These are phyloP conservation scores for Mortierella sp. DNA, from an alignment of 371 early-diverging fungal species.

Conservation along the genomic window DNA sequence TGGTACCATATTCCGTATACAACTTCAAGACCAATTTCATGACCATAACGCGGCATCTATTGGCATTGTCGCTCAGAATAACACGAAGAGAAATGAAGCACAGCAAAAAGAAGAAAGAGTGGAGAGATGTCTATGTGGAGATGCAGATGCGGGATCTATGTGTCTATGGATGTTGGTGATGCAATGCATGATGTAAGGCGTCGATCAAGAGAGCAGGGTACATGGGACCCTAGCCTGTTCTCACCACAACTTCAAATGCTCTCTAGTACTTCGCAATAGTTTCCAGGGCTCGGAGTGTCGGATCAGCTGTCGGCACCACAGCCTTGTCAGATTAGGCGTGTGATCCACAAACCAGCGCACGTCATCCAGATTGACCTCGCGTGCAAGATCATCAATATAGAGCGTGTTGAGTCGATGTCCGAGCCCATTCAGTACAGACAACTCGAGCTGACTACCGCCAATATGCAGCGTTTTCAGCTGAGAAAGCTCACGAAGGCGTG, in stretches of 20 bases:
- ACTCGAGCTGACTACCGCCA: conserved; percentile 45
- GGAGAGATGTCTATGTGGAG: too few species aligned
- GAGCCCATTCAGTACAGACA: conserved; percentile 38
- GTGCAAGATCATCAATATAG: conserved; percentile 35
- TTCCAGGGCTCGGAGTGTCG: conserved; percentile 52
- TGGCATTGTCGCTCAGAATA: too few species aligned
- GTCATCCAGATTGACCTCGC: conserved; percentile 46
- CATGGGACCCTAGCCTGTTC: too few species aligned
- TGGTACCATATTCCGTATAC: background rate
- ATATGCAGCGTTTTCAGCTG: conserved; percentile 46
- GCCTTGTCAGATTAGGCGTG: conserved; percentile 39
- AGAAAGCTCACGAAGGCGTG: conserved; percentile 35
- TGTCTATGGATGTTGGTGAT: background rate
- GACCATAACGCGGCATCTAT: too few species aligned
- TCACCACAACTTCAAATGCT: conserved; percentile 42
- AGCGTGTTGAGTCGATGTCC: conserved; percentile 45
- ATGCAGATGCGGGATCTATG: background rate
- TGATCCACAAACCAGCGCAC: conserved; percentile 43
- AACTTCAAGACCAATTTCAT: too few species aligned
- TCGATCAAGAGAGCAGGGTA: too few species aligned
- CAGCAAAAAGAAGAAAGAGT: too few species aligned
- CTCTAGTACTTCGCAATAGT: conserved; percentile 21
- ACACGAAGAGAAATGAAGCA: too few species aligned
- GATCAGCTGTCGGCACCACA: conserved; percentile 51
- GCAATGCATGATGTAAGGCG: too few species aligned